A percentile compares a stretch with the other conserved stretches of the same genome.
Evolutionary conservation across 2,329 filamentous ascomycete species (phyloP).

Genomic region (Alternaria tenuissima): DNA sequence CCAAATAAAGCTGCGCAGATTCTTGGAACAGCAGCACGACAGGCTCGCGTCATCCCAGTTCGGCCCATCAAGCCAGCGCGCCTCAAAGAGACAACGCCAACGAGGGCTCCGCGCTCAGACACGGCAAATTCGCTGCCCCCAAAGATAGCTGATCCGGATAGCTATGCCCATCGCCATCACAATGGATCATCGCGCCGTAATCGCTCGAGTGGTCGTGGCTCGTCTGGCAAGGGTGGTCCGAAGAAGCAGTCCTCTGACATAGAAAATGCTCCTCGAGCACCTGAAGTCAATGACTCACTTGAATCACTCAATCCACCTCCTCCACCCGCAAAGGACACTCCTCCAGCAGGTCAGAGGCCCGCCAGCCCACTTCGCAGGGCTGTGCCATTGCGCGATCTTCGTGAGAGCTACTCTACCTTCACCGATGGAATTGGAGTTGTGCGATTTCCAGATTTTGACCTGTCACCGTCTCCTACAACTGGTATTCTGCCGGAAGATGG

Average conservation of each 20-base stretch:
- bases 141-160: conserved; percentile 26
- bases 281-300: conserved; percentile 7
- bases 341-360: conserved; percentile 24
- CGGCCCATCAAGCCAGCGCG: conserved; percentile 27
- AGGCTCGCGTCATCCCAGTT: conserved; percentile 18
- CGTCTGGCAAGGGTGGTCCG: conserved; percentile 15
- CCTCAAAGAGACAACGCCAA: conserved; percentile 15
- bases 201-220: conserved; percentile 12
- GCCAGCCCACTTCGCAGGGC: conserved; percentile 31
- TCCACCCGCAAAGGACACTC: conserved; percentile 56
- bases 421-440: conserved; percentile 16
- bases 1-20: conserved; percentile 44
- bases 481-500: conserved; percentile 17
- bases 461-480: conserved; percentile 22
- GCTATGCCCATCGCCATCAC: conserved; percentile 15
- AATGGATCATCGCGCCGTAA: conserved; percentile 5
- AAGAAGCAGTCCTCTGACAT: conserved; percentile 9
- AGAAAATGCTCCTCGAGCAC: conserved; percentile 8
- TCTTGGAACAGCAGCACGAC: conserved; percentile 40
- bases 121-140: conserved; percentile 38
- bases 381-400: conserved; percentile 22
- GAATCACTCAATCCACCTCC: conserved; percentile 47
- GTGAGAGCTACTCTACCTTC: conserved; percentile 21
- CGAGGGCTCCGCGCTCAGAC: conserved; percentile 30
- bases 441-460: conserved; percentile 25